Base-by-base conservation (phyloP, 2,329 filamentous ascomycete species). In the Thielaviopsis punctulata region DNA sequence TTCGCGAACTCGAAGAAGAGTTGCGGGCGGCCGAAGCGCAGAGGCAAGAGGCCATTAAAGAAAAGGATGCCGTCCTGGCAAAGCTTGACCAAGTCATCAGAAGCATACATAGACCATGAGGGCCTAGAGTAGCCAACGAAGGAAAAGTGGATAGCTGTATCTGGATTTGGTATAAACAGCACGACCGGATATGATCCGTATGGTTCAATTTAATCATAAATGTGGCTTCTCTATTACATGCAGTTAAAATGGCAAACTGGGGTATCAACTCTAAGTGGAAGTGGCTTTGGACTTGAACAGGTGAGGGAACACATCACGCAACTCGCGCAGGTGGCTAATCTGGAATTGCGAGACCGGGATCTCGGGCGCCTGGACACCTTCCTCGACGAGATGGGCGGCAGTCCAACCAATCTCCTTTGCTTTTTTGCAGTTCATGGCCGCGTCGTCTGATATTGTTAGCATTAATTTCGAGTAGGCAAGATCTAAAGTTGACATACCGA, bases 391-490 rank as follows among this genome's bases (percentile, higher is more conserved):
- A 65, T 96, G 92, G 5, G 77, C 84, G 0, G 83, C 79, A 12
- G 79, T 86, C 92, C 92, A 98, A 19, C 92, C 92, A 56, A 89
- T 74, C 30, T 79, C 77, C 57, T 84, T 74, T 0, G 88, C 86
- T 56, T 80, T 80, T 57, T 72, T 76, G 64, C 86, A 93, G 63
- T 98, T 98, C 57, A 81, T 66, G 54, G 78, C 79, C 0, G 88
- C 95, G 63, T 98, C 92, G 63, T 98, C 92, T 87, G 45, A 12
- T 33, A 3, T 25, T 6, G 44, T 54, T 41, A 50, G 22, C 21
- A 47, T 9, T 10, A 39, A 10, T 25, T 21, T 25, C 23, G 7
- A 1, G 12, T 12, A 19, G 18, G 13, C 27, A 4, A 25, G 13
- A 2, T 19, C 4, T 7, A 45, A 22, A 13, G n/a, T 27, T n/a